phyloP scores from a whole-genome alignment of 2,329 filamentous ascomycete genomes.

The Capronia epimyces region DNA sequence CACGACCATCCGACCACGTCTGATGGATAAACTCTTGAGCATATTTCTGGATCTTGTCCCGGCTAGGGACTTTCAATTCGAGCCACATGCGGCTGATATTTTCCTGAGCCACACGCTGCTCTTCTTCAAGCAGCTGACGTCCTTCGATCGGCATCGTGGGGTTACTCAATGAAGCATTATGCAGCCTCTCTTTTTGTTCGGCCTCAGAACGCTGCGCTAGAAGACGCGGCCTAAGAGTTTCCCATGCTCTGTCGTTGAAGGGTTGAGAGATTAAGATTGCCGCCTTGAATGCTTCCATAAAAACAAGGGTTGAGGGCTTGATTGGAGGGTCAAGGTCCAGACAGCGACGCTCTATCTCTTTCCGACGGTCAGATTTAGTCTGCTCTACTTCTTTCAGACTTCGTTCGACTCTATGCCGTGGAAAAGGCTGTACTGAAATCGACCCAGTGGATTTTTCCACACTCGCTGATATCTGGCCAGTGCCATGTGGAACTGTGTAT shows the following conservation, averaged over 20 bases:
- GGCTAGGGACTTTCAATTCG: conserved; percentile 61
- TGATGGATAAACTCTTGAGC: conserved; percentile 65
- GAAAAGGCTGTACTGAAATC: neutral
- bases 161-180: conserved; percentile 30
- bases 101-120: conserved; percentile 51
- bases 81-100: conserved; percentile 65
- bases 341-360: conserved; percentile 68
- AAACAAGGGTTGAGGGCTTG: conserved; percentile 55
- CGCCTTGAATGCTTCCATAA: conserved; percentile 69
- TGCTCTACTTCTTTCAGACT: conserved; percentile 17
- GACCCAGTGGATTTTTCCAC: neutral
- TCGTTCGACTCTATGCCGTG: conserved; percentile 13
- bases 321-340: conserved; percentile 62
- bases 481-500: neutral
- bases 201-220: conserved; percentile 60
- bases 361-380: conserved; percentile 49
- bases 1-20: conserved; percentile 59
- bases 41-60: conserved; percentile 58
- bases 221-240: conserved; percentile 61
- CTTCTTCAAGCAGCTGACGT: conserved; percentile 45
- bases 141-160: conserved; percentile 42
- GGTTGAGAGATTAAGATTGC: conserved; percentile 64
- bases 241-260: conserved; percentile 65
- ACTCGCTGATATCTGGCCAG: neutral
- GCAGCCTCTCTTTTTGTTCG: conserved; percentile 51